phyloP scores from a whole-genome alignment of 495 filamentous ascomycete genomes.

The Evansstolkia leycettana region DNA sequence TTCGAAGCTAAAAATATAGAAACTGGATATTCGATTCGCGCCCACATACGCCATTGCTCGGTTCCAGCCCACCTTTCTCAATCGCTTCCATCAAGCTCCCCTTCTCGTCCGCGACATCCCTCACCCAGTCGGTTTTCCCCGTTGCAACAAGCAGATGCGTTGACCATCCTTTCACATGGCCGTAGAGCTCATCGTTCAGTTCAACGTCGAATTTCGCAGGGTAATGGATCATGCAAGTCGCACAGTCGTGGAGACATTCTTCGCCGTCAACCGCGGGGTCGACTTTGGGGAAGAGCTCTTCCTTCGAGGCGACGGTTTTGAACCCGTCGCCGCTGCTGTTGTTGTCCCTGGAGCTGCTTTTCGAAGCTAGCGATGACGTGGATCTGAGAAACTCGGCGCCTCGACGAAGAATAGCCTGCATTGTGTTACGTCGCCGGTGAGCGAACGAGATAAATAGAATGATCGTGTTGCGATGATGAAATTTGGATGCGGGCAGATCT shows the following conservation, averaged over 20 bases:
- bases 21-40: too few relatives aligned
- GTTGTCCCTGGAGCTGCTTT: slow-evolving; percentile 8
- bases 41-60: slow-evolving; percentile 67
- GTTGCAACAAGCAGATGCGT: slow-evolving; percentile 89
- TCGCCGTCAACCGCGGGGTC: slow-evolving; percentile 68
- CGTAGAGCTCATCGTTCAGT: slow-evolving; percentile 68
- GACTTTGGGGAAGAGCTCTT: slow-evolving; percentile 37
- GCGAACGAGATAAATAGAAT: background rate
- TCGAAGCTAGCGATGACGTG: slow-evolving; percentile 9
- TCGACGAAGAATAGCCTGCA: slow-evolving; percentile 27
- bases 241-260: slow-evolving; percentile 83
- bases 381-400: slow-evolving; percentile 25
- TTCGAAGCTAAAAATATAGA: background rate
- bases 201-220: slow-evolving; percentile 69
- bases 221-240: slow-evolving; percentile 64
- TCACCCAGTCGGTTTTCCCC: slow-evolving; percentile 88
- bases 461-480: background rate
- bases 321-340: slow-evolving; percentile 22
- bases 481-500: slow-evolving; percentile 7
- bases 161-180: slow-evolving; percentile 75
- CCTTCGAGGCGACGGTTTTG: slow-evolving; percentile 21
- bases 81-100: slow-evolving; percentile 95
- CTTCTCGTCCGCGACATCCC: slow-evolving; percentile 79
- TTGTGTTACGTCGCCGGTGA: background rate
- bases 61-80: slow-evolving; percentile 45